Percentiles rank a stretch among this genome's conserved stretches.
phyloP scores from a whole-genome alignment of 495 filamentous ascomycete genomes.

The Podospora sp. region DNA sequence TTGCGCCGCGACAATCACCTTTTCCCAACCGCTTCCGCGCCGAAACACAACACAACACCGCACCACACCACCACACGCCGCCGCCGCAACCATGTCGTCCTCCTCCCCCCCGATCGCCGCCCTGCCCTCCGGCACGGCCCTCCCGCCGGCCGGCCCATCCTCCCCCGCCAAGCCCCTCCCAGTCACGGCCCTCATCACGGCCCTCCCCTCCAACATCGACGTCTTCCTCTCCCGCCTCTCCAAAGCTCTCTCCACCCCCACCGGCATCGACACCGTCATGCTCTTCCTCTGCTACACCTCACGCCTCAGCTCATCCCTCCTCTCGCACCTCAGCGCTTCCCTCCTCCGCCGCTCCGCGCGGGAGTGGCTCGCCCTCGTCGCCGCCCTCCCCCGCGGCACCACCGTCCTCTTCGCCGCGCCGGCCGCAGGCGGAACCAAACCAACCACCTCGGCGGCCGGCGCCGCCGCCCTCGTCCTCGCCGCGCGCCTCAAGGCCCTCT shows the following conservation, averaged over 20 bases:
- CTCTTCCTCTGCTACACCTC: conserved; percentile 67
- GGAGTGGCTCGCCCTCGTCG: conserved; percentile 45
- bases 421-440: conserved; percentile 17
- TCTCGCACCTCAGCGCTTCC: conserved; percentile 39
- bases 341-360: conserved; percentile 43
- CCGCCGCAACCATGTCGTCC: conserved; percentile 10
- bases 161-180: conserved; percentile 43
- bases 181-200: conserved; percentile 37
- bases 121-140: conserved; percentile 44
- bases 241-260: conserved; percentile 59
- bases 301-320: conserved; percentile 49
- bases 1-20: background rate
- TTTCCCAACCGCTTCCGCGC: background rate
- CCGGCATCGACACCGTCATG: conserved; percentile 64
- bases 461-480: conserved; percentile 47
- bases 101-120: conserved; percentile 34
- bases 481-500: conserved; percentile 51
- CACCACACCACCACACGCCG: background rate
- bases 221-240: conserved; percentile 54
- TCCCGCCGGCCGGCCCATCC: conserved; percentile 42
- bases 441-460: conserved; percentile 44
- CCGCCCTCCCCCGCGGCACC: conserved; percentile 40
- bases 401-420: conserved; percentile 40
- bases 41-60: background rate
- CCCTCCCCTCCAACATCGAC: conserved; percentile 48